phyloP scores from a whole-genome alignment of 306 rosid genomes.

The Oemleria cerasiformis region DNA sequence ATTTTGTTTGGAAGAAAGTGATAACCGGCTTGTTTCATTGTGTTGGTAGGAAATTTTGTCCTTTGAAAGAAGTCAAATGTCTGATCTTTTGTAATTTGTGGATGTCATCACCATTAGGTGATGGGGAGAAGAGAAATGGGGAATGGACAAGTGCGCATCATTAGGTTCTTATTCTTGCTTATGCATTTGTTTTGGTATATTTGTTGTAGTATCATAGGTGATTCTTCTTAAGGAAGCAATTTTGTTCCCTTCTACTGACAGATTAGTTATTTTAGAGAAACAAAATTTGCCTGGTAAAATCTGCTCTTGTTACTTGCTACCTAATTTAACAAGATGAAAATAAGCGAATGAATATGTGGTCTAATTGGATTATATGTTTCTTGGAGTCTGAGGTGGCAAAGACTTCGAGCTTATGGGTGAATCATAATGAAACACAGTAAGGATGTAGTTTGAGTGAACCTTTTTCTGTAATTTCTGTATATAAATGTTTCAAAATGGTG shows the following conservation, averaged over 20 bases:
- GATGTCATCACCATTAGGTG: not conserved
- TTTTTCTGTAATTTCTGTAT: not conserved
- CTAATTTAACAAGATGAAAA: not conserved
- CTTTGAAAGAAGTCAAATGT: not conserved
- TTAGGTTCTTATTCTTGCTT: too few species aligned
- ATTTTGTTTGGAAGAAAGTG: not conserved
- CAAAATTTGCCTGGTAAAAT: not conserved
- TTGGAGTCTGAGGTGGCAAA: too few species aligned
- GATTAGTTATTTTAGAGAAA: not conserved
- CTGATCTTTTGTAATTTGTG: not conserved
- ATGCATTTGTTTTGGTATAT: not conserved
- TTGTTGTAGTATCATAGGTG: not conserved
- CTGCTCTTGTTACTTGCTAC: not conserved
- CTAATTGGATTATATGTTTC: not conserved
- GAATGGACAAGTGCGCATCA: not conserved
- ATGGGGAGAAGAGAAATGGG: not conserved
- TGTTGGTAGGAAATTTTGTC: not conserved
- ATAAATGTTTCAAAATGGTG: not conserved
- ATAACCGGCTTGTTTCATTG: not conserved
- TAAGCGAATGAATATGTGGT: not conserved
- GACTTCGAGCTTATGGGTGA: not conserved
- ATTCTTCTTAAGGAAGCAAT: too few species aligned
- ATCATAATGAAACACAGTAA: too few species aligned
- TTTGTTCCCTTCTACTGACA: not conserved
- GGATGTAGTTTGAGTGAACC: not conserved